A percentile compares a stretch with the other conserved stretches of the same genome.
Evolutionary conservation across 176 grass and related monocot genomes (phyloP).

Genomic region (Dendrocalamus sinicus): DNA sequence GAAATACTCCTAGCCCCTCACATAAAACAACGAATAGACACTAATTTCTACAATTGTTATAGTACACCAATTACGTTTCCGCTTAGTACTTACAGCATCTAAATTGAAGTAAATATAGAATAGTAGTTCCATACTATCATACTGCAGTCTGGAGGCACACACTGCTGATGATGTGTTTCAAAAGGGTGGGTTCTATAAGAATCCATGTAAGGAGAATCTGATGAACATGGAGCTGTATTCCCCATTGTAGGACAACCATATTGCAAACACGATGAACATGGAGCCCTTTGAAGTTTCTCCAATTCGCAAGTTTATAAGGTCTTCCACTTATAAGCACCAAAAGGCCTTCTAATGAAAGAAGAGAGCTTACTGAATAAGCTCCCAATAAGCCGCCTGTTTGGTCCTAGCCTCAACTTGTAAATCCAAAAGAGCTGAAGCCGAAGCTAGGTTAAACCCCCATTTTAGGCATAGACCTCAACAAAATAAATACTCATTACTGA

Average conservation of each 20-base stretch:
- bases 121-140: background rate
- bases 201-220: background rate
- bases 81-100: conserved; percentile 2
- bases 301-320: background rate
- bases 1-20: background rate
- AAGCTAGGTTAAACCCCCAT: conserved; percentile 3
- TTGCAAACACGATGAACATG: background rate
- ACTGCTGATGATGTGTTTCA: background rate
- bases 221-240: background rate
- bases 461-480: conserved; percentile 2
- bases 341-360: background rate
- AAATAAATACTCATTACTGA: background rate
- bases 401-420: conserved; percentile 1
- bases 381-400: background rate
- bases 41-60: background rate
- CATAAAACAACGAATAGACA: background rate
- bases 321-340: background rate
- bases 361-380: background rate
- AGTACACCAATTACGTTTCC: background rate
- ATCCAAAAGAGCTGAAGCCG: background rate
- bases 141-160: background rate
- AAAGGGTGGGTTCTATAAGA: background rate
- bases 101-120: conserved; percentile 16
- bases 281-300: background rate
- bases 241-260: background rate